Base-by-base conservation (phyloP, 2,329 filamentous ascomycete genomes). In the Botrytis byssoidea region DNA sequence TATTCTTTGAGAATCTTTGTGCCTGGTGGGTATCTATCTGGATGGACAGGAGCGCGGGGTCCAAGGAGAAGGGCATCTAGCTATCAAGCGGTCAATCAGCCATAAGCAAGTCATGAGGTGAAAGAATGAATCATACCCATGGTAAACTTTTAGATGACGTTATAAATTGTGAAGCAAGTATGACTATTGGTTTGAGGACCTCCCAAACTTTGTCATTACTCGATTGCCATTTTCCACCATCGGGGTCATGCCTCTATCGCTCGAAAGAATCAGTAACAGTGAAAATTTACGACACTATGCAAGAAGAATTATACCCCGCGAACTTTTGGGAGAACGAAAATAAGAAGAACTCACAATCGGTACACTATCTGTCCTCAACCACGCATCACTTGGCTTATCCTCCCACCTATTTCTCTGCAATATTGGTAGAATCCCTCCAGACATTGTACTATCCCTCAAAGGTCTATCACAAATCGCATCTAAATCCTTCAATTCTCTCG, bases 401-500 rank as follows among this genome's bases (percentile, higher is more conserved):
- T 68, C 66, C 66, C 66, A 68, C 3, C 48, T 57, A 16, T 32
- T 48, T 10, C 66, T 68, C 35, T 48, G 55, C 35, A 68, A 68
- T 6, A 68, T 51, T 7, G 66, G 66, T 22, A 68, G 22, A 32
- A 68, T 57, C 1, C 48, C 48, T 9, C 25, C 48, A 3, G 66
- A 5, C 35, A 68, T 22, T 1, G 66, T 68, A 25, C 66, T 68
- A 12, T 25, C n/a, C 18, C 22, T 68, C 48, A 68, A 9, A 6
- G 66, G 35, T 9, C 66, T 57, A 42, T 68, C 66, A 57, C 48
- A 68, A 25, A 68, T 1, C 6, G 35, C 66, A 68, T 68, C 66
- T 6, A 68, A 40, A 68, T 68, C 66, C 29, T 68, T 68, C 66
- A 68, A 18, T 16, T 68, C 66, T n/a, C 66, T 68, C 35, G 66